Base-by-base conservation (phyloP, 495 filamentous ascomycete genomes). In the Aspergillus sclerotioniger region DNA sequence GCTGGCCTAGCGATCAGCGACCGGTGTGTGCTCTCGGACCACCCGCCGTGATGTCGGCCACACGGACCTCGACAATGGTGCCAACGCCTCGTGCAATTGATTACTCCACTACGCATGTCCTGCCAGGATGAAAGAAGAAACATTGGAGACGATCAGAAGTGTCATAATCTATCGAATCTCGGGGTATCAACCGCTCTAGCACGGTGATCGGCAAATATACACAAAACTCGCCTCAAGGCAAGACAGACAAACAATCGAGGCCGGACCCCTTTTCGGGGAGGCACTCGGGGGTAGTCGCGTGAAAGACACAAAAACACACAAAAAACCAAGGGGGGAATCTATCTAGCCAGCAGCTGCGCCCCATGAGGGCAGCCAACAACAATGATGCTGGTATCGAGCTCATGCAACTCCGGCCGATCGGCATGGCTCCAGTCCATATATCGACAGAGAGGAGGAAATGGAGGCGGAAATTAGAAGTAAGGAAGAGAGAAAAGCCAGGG, bases 271-370 rank as follows among this genome's bases (percentile, higher is more conserved):
- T 51, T 52, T 53, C 52, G 53, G 39, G 50, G 25, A 43, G 21
- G 15, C 28, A 56, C 49, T 56, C 58, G 51, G 46, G 58, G 58
- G 57, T 56, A 56, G 41, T 56, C 53, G 47, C 46, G 35, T 6
- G 47, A 16, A 32, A 29, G 35, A 29, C 44, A 51, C 17, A 10
- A 54, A 41, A 54, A 54, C 47, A 28, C 57, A 41, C 50, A 47
- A 58, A 44, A 51, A n/a, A 10, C 44, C 48, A 32, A 8, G 12
- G 25, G 51, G 55, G 45, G 41, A 49, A 56, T 65, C 51, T 43
- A 57, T 53, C 13, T 50, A 31, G 33, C 39, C 31, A 46, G 32
- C 44, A 35, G 39, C 39, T 51, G 16, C 12, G 21, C 15, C 20
- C 6, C 3, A 20, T 49, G 20, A 3, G 21, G 21, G 21, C 8